Base-by-base conservation (phyloP, 345 rosid genomes). In the Iberis pinnata region DNA sequence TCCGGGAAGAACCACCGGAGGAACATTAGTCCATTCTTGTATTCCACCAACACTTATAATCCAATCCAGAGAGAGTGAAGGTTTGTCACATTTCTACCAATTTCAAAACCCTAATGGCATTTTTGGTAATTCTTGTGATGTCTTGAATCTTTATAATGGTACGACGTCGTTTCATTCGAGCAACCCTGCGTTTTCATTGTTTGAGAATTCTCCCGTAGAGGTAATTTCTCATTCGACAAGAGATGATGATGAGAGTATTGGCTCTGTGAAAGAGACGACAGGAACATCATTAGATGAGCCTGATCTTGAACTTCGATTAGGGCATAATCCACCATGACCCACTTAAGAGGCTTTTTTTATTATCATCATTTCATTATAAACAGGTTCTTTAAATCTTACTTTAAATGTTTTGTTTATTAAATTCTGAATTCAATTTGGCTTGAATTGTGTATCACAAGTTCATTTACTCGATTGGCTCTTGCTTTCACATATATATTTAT, bases 271-370 rank as follows among this genome's bases (percentile, higher is more conserved):
- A 50, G 65, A 59, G 67, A 56, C 45, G 33, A 68, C 53, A 58
- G 76, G 73, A 31, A 24, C 69, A 17, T 71, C 61, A 13, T 57
- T 47, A 47, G 89, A 83, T 71, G 95, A 83, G 64, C 59, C 79
- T 69, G 97, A 89, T 83, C 80, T 89, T 53, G 97, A 85, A 75
- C 95, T 88, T 57, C 83, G 96, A 66, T 70, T 88, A 61, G 86
- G 95, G 73, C 82, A 64, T 60, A 55, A 60, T 36, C 56, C 72
- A 68, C 71, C 60, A 43, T 65, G 59, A 65, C 61, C 61, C 61
- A 43, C 12, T 65, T 15, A n/a, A 26, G 10, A 57, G 46, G 46
- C 26, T 15, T 20, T 43, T 49, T 32, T 2, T 2, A 29, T 29
- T 29, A 49, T 20, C 32, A 42, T 36, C 14, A 49, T 58, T 49